Evolutionary conservation across 2,329 filamentous ascomycete genomes (phyloP), one percentile per base, ranked within the genome.

Genomic region (Pestalotiopsis fici): DNA sequence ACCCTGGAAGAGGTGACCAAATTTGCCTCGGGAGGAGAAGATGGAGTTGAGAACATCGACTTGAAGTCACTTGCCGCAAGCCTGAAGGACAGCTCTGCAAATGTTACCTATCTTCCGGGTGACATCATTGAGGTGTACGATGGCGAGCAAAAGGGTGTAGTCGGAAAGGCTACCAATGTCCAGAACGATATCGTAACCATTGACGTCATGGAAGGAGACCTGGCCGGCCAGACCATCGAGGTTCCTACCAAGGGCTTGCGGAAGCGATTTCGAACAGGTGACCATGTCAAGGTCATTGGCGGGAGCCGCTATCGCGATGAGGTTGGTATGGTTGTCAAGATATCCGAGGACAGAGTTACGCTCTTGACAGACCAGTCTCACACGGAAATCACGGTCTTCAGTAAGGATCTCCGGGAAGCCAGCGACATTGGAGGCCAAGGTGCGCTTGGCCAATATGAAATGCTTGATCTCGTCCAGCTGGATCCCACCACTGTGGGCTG

Each of bases 201-300:
- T 75, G 85, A 89, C 68, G 94, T 98, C 18, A 91, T 89, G 1
- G 92, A 97, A 75, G 96, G 96, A 59, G 91, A 93, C 54, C 85
- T 98, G 31, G 85, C 83, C 64, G 95, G 95, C 11, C 93, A 97
- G 77, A 90, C 87, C 4, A 96, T 99, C 59, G 95, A 98, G 77
- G 95, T 97, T 12, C 96, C 96, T 1, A 92, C 94, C 70, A 97
- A 96, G 80, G 93, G 93, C 57, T 86, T 99, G 28, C 93, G 96
- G 67, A 99, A 99, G 81, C 89, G 93, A 35, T 99, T 99, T 86
- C 90, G 88, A 71, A 88, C 95, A 69, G 96, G 96, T 84, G 96
- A 99, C 75, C 96, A 99, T 77, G 96, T 99, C 83, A 98, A 98
- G 83, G 96, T 99, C 72, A 97, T 98, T 77, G 95, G 96, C 66